Evolutionary conservation across 1,139 yeast species (phyloP).

Genomic region (Entelexis sorbosivorans): DNA sequence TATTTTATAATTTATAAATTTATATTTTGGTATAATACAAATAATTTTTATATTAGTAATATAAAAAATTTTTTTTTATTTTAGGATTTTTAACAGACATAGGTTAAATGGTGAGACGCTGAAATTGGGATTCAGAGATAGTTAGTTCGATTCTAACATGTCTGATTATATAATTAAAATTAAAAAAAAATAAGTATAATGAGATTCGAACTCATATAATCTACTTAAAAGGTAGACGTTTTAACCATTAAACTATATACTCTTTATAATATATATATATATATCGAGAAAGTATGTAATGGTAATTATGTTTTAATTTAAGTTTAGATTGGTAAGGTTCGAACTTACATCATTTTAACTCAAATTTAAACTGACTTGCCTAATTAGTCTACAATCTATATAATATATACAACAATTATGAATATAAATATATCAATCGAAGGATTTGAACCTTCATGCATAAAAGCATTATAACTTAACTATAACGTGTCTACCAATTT

Average conservation of each 20-base stretch:
- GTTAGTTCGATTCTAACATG: conserved; percentile 1
- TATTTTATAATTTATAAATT: no score
- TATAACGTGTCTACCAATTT: conserved; percentile 4
- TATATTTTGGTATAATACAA: neutral
- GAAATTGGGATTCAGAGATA: conserved; percentile 1
- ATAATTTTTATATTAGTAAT: neutral
- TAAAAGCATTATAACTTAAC: conserved; percentile 3
- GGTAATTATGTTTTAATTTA: neutral
- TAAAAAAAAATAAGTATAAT: neutral
- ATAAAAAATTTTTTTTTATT: neutral
- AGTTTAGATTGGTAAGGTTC: neutral
- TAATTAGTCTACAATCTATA: neutral
- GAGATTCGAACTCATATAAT: neutral
- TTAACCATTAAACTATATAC: neutral
- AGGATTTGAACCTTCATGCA: conserved; percentile 1
- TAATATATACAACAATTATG: neutral
- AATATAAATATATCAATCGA: neutral
- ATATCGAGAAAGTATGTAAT: no score
- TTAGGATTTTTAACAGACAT: neutral
- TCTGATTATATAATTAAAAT: neutral
- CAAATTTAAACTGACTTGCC: conserved; percentile 1
- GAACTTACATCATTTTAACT: conserved; percentile 1
- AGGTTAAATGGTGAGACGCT: conserved; percentile 1
- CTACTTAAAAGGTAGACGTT: neutral
- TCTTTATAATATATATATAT: no score